These are phyloP conservation scores for Teratosphaeria zuluensis DNA, from an alignment of 2,329 filamentous ascomycete genomes.

Conservation along the genomic window DNA sequence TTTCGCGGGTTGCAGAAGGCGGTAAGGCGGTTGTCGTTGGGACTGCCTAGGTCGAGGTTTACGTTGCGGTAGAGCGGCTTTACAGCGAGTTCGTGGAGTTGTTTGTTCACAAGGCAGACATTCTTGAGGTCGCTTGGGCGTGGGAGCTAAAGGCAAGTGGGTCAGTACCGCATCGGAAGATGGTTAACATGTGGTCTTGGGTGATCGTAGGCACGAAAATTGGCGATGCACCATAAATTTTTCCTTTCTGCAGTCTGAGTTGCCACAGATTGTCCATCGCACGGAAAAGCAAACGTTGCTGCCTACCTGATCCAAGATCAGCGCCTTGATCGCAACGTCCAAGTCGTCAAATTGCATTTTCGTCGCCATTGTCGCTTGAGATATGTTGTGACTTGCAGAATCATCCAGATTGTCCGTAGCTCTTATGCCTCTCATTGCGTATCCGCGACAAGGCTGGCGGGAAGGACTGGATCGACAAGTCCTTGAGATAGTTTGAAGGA, in stretches of 20 bases:
- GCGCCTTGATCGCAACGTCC: conserved; percentile 16
- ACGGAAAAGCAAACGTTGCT: background rate
- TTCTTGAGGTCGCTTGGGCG: conserved; percentile 40
- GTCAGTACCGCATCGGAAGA: background rate
- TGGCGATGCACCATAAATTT: background rate
- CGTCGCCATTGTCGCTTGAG: conserved; percentile 1
- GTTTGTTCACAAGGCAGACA: conserved; percentile 38
- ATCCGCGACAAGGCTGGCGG: background rate
- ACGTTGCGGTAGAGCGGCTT: conserved; percentile 39
- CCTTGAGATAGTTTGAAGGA: background rate
- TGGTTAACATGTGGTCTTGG: background rate
- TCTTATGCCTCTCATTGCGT: background rate
- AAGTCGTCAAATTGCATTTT: conserved; percentile 13
- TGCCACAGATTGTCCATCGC: background rate
- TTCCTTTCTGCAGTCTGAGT: background rate
- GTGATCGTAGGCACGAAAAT: background rate
- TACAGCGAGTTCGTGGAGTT: conserved; percentile 37
- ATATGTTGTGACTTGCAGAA: background rate
- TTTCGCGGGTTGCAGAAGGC: conserved; percentile 39
- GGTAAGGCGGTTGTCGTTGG: conserved; percentile 34
- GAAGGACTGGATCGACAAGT: conserved; percentile 1
- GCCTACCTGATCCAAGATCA: conserved; percentile 17
- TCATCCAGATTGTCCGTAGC: background rate
- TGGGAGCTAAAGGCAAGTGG: conserved; percentile 26
- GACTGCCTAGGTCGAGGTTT: conserved; percentile 36